These are phyloP conservation scores for Guillardia theta DNA, from an alignment of 78 protist species.

Conservation along the genomic window DNA sequence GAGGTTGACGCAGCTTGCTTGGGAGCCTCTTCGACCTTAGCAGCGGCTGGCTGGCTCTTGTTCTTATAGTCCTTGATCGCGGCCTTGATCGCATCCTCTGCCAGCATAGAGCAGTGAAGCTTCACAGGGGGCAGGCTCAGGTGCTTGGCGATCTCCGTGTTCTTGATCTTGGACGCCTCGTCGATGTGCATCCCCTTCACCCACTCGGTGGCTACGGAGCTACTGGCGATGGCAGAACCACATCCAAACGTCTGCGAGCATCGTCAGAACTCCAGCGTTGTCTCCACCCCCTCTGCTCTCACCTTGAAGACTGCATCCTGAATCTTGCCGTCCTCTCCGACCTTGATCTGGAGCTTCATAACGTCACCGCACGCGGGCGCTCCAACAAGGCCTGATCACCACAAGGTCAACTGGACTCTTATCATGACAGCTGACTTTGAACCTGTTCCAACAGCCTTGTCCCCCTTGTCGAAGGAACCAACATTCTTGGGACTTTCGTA, in stretches of 20 bases:
- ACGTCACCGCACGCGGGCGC: conserved; percentile 97
- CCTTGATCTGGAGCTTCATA: conserved; percentile 80
- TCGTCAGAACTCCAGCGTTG: no score
- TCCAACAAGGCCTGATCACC: conserved; percentile 73
- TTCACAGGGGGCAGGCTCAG: conserved; percentile 92
- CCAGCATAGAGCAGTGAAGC: conserved; percentile 72
- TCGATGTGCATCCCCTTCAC: conserved; percentile 90
- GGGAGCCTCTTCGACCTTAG: not conserved
- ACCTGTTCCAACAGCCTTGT: conserved; percentile 74
- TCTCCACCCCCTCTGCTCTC: no score
- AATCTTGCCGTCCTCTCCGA: conserved; percentile 73
- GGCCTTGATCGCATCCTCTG: conserved; percentile 95
- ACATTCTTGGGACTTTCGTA: conserved; percentile 94
- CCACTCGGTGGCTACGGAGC: conserved; percentile 76
- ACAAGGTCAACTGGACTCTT: not conserved
- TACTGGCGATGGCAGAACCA: conserved; percentile 95
- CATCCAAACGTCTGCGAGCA: conserved; percentile 93
- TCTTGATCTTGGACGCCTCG: conserved; percentile 78
- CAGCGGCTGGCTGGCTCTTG: no score
- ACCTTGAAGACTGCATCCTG: conserved; percentile 22
- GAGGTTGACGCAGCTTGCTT: not conserved
- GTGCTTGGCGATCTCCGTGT: conserved; percentile 88
- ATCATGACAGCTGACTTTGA: not conserved
- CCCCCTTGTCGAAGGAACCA: conserved; percentile 87
- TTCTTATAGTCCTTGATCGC: conserved; percentile 80